A percentile compares a stretch with the other conserved stretches of the same genome.
phyloP scores from a whole-genome alignment of 768 basidiomycete species.

The Suillus alpinus region DNA sequence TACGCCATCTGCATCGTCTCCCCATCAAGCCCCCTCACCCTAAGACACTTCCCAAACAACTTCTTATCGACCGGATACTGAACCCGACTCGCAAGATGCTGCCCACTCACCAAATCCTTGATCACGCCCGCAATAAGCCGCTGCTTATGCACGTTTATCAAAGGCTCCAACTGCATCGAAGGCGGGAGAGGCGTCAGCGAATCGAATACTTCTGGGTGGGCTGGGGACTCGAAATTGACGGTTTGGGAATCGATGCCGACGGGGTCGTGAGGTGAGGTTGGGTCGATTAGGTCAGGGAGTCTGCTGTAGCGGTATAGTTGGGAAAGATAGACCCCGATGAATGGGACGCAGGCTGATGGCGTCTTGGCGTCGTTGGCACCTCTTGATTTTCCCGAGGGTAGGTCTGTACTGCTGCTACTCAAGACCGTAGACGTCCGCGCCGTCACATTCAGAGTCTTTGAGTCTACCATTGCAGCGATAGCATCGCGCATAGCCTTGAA shows the following conservation, averaged over 20 bases:
- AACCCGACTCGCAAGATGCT: constrained; percentile 75
- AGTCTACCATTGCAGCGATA: constrained; percentile 61
- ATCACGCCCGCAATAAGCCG: constrained; percentile 77
- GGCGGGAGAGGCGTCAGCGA: constrained; percentile 68
- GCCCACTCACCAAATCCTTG: constrained; percentile 76
- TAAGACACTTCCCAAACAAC: constrained; percentile 71
- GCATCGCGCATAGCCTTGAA: constrained; percentile 74
- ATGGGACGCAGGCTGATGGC: constrained; percentile 66
- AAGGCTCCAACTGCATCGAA: constrained; percentile 77
- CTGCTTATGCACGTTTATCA: constrained; percentile 90
- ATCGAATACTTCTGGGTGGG: constrained; percentile 78
- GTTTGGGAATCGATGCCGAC: constrained; percentile 64
- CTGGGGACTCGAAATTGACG: constrained; percentile 63
- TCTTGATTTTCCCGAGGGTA: constrained; percentile 33
- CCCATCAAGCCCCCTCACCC: constrained; percentile 61
- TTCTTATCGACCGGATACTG: constrained; percentile 72
- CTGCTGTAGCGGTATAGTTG: constrained; percentile 62
- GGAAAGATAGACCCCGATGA: constrained; percentile 70
- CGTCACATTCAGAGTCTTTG: constrained; percentile 54
- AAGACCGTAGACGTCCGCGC: constrained; percentile 54
- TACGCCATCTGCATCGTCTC: constrained; percentile 51
- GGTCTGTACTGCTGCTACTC: constrained; percentile 43
- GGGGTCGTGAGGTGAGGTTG: constrained; percentile 69
- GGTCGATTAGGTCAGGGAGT: constrained; percentile 80
- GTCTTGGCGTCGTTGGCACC: constrained; percentile 37